Percentiles rank a stretch among this genome's conserved stretches.
These are phyloP conservation scores for Candida pseudoglaebosa DNA, from an alignment of 805 yeast genomes.

Conservation along the genomic window DNA sequence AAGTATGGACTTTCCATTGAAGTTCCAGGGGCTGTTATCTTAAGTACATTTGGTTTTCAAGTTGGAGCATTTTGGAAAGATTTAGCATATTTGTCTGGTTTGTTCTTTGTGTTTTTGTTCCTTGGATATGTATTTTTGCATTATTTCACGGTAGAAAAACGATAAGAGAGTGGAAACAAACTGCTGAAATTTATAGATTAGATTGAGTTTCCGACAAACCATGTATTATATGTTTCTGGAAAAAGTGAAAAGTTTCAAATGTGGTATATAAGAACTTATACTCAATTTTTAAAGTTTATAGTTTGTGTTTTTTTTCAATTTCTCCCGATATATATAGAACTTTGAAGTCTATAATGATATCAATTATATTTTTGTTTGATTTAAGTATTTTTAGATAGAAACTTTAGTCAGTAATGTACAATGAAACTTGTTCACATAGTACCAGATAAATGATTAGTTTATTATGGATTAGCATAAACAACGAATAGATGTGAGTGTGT, in stretches of 20 bases:
- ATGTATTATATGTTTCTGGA: too few species aligned
- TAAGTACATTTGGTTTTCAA: conserved; percentile 92
- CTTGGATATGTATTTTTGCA: conserved; percentile 76
- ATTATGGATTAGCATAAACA: too few species aligned
- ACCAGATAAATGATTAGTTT: too few species aligned
- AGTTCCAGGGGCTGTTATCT: conserved; percentile 96
- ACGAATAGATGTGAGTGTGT: too few species aligned
- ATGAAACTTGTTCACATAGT: too few species aligned
- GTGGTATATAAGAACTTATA: background rate
- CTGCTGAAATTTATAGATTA: background rate
- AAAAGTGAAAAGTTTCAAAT: background rate
- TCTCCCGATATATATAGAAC: too few species aligned
- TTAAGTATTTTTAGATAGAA: too few species aligned
- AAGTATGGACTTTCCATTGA: conserved; percentile 92
- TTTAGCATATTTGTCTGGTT: conserved; percentile 52
- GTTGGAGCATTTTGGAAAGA: conserved; percentile 74
- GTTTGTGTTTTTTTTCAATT: too few species aligned
- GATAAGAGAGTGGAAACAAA: conserved; percentile 36
- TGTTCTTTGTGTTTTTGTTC: conserved; percentile 55
- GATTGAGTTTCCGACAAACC: background rate
- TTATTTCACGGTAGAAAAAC: conserved; percentile 67
- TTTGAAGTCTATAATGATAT: too few species aligned
- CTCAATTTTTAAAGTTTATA: background rate
- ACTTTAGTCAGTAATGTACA: too few species aligned
- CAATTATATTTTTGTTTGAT: too few species aligned